phyloP scores from a whole-genome alignment of 208 protist genomes.

The Leishmania braziliensis region DNA sequence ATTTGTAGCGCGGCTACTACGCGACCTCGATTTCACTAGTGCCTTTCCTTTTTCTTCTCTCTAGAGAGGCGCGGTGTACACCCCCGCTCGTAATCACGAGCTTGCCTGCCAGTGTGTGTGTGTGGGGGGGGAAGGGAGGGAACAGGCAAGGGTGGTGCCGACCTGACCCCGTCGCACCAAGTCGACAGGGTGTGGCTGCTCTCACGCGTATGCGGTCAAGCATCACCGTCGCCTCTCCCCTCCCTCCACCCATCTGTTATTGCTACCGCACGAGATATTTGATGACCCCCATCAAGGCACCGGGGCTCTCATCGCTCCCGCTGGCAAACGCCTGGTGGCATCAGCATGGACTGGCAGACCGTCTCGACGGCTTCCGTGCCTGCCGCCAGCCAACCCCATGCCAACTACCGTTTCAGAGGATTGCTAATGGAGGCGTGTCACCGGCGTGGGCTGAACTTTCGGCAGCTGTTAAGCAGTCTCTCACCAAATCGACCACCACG shows the following conservation, averaged over 20 bases:
- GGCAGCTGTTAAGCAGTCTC: not conserved
- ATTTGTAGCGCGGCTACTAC: not conserved
- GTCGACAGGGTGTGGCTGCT: not conserved
- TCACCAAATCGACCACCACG: not conserved
- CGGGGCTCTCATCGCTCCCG: not conserved
- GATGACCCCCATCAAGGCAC: not conserved
- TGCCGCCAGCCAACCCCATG: slow-evolving; percentile 23
- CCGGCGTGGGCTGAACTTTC: not conserved
- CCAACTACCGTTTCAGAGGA: not conserved
- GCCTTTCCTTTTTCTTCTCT: not conserved
- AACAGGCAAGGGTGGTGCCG: not conserved
- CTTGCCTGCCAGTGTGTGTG: not conserved
- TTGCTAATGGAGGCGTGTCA: not conserved
- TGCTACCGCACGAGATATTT: not conserved
- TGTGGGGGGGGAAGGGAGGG: not conserved
- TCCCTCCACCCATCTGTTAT: not conserved
- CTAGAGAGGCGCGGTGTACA: not conserved
- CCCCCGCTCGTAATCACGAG: not conserved
- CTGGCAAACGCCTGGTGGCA: slow-evolving; percentile 21
- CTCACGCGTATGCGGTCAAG: not conserved
- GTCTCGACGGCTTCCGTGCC: slow-evolving; percentile 17
- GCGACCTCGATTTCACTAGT: not conserved
- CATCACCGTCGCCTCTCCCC: not conserved
- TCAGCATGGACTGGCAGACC: slow-evolving; percentile 16
- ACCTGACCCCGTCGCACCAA: not conserved